Base-by-base conservation (phyloP, 148 eudicot genomes). In the Heliosperma pusillum region DNA sequence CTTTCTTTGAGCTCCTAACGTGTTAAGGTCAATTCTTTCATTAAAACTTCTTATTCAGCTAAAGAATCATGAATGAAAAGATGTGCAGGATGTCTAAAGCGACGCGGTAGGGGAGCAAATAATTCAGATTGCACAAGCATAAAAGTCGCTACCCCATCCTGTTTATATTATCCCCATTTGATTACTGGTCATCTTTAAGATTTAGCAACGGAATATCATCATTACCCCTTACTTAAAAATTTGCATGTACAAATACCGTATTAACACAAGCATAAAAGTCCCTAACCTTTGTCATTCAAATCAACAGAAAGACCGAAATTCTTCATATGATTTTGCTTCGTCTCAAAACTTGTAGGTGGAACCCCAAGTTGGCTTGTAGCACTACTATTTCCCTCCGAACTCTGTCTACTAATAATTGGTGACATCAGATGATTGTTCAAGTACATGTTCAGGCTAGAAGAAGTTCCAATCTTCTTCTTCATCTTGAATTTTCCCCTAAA, bases 401-500 rank as follows among this genome's bases (percentile, higher is more conserved):
- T 78, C 22, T 79, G 86, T 77, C 82, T 87, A 72, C 74, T 82
- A 40, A 69, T 74, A 66, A 69, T 77, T 45, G 83, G 91, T 56
- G 72, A 78, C 68, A 81, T 86, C 75, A 84, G 78, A 58, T 84
- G 88, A 78, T 87, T 88, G 81, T 86, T 89, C 73, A 81, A 59
- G 79, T 85, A 90, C 69, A 87, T 75, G 66, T 92, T 93, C 87
- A 90, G 84, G 79, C 91, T 78, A 78, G 87, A 76, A 68, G 90
- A 75, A 64, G 87, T 74, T 80, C 85, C 90, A 52, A 76, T 70
- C 86, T 87, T 95, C 84, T 82, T 86, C 88, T 82, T 92, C 87
- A 89, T 82, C 93, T 89, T 95, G 76, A 89, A 92, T 86, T 97
- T 95, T 81, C 96, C 92, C 83, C 96, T 95, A 26, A 58, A 62